phyloP scores from a whole-genome alignment of 1,284 basidiomycete species.

The Exobasidium rhododendri region DNA sequence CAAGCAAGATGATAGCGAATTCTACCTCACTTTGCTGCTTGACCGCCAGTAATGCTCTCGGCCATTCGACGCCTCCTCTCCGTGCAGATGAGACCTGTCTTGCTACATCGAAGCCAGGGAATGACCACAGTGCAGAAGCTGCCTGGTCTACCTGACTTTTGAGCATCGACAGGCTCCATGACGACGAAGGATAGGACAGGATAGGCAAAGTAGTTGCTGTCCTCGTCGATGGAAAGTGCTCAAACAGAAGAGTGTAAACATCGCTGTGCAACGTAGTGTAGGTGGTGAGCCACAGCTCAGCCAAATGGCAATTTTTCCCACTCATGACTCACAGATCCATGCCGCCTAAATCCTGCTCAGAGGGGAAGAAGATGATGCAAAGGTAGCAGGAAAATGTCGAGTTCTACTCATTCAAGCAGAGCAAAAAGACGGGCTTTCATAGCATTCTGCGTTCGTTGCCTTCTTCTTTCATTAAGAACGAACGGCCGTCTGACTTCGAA shows the following conservation, averaged over 20 bases:
- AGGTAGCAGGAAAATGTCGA: no score
- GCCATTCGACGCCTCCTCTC: background rate
- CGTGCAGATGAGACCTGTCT: background rate
- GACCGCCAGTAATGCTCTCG: background rate
- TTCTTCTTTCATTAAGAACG: no score
- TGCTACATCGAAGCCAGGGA: background rate
- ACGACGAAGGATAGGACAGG: background rate
- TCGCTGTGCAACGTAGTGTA: no score
- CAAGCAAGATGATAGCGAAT: background rate
- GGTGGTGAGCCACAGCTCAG: no score
- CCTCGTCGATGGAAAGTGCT: constrained; percentile 3
- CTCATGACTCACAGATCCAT: no score
- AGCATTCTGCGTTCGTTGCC: no score
- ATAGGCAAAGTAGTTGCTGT: background rate
- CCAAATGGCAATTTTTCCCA: no score
- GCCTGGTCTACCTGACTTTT: background rate
- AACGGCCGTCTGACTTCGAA: no score
- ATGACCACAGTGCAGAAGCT: background rate
- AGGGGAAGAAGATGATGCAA: no score
- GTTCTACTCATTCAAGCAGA: no score
- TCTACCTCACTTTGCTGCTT: background rate
- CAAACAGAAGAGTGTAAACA: constrained; percentile 4
- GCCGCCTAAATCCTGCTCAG: no score
- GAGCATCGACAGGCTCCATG: background rate
- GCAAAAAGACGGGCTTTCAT: no score